phyloP scores from a whole-genome alignment of 352 stramenopile species.

The Phytophthora pini region DNA sequence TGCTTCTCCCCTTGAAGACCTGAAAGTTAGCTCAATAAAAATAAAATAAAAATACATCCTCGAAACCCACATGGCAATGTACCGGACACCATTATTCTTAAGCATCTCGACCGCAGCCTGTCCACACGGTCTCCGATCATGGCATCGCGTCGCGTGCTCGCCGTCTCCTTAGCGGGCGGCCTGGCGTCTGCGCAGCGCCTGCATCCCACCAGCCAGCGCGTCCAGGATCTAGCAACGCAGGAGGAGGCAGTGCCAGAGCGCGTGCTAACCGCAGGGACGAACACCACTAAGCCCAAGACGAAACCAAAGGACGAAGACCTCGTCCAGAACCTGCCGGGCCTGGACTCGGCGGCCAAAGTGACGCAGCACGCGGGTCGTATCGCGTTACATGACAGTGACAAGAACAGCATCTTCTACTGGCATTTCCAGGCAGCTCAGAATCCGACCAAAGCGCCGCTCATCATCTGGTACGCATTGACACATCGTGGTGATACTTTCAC shows the following conservation, averaged over 20 bases:
- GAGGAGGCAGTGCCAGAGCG: constrained; percentile 4
- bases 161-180: constrained; percentile 5
- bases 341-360: constrained; percentile 58
- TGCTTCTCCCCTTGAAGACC: too few species aligned
- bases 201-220: constrained; percentile 20
- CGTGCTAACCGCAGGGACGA: constrained; percentile 2
- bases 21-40: too few species aligned
- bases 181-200: constrained; percentile 38
- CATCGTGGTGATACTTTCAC: constrained; percentile 1
- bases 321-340: constrained; percentile 56
- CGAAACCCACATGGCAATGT: too few species aligned
- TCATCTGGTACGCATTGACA: constrained; percentile 64
- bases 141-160: constrained; percentile 7
- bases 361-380: constrained; percentile 75
- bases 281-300: constrained; percentile 16
- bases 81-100: too few species aligned
- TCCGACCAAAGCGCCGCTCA: constrained; percentile 58
- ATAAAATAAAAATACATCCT: too few species aligned
- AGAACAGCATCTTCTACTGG: constrained; percentile 85
- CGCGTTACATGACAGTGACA: constrained; percentile 47
- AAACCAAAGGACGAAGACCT: constrained; percentile 40
- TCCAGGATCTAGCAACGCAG: constrained; percentile 8
- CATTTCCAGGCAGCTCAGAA: constrained; percentile 63
- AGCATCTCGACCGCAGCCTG: too few species aligned
- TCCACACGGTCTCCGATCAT: constrained; percentile 5